A percentile compares a stretch with the other conserved stretches of the same genome.
Conservation (phyloP, 2,329 filamentous ascomycete species). For the Tolypocladium guangdongense region DNA sequence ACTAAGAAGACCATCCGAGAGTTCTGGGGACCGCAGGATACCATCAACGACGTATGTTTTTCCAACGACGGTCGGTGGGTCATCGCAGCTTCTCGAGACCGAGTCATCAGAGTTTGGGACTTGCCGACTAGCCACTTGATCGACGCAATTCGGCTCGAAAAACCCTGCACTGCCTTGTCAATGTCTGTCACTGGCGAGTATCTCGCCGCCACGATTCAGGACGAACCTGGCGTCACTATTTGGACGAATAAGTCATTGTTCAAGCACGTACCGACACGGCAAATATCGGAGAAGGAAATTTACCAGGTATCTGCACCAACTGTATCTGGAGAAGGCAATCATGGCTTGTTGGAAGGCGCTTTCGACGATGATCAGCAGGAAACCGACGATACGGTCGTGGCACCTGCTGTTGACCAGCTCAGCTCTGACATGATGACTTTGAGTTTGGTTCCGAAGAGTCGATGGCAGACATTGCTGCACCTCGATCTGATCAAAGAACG, state of each 20-base stretch:
- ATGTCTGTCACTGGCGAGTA: conserved; percentile 90
- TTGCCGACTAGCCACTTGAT: conserved; percentile 91
- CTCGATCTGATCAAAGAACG: conserved; percentile 85
- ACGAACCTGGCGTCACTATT: conserved; percentile 76
- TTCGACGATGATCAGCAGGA: conserved; percentile 48
- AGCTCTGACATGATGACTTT: conserved; percentile 76
- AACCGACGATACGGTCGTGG: conserved; percentile 41
- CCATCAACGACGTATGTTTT: conserved; percentile 75
- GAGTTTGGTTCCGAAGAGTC: conserved; percentile 76
- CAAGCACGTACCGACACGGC: conserved; percentile 74
- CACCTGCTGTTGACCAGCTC: conserved; percentile 62
- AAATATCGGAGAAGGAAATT: conserved; percentile 71
- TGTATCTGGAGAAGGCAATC: conserved; percentile 71
- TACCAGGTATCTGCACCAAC: conserved; percentile 56
- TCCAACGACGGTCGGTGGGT: conserved; percentile 93
- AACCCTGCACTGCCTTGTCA: conserved; percentile 70
- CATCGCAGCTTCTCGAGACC: conserved; percentile 73
- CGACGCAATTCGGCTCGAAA: conserved; percentile 74
- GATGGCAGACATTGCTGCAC: conserved; percentile 91
- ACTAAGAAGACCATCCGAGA: conserved; percentile 88
- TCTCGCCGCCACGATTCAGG: conserved; percentile 77
- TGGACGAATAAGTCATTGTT: conserved; percentile 95
- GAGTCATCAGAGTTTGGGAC: conserved; percentile 81
- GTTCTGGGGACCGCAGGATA: conserved; percentile 68
- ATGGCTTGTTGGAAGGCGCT: conserved; percentile 64